Conservation (phyloP, 495 filamentous ascomycete species). For the Peziza echinospora region DNA sequence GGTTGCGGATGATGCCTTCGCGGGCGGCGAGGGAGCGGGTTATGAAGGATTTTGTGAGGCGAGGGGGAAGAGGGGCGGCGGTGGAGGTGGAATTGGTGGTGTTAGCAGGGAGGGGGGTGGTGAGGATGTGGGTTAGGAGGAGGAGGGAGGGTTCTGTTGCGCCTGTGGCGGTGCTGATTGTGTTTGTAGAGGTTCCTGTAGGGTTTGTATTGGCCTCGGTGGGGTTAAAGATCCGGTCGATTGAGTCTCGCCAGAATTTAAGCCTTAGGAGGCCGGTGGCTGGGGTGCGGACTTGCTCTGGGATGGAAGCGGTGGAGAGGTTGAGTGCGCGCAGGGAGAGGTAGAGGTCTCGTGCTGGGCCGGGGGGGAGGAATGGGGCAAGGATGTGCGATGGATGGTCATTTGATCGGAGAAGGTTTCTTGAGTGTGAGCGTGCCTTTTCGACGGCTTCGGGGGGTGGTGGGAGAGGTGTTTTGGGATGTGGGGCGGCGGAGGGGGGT, state of each 20-base stretch:
- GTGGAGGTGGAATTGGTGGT: too few species aligned
- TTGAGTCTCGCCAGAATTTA: conserved; percentile 79
- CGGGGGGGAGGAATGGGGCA: conserved; percentile 53
- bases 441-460: background rate
- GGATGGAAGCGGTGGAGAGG: conserved; percentile 66
- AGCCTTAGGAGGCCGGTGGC: conserved; percentile 69
- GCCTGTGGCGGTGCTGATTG: too few species aligned
- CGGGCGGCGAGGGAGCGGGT: conserved; percentile 39
- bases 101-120: too few species aligned
- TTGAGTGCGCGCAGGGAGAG: conserved; percentile 84
- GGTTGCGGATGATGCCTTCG: conserved; percentile 73
- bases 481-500: background rate
- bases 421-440: background rate
- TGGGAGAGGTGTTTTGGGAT: background rate
- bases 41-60: too few species aligned
- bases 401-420: conserved; percentile 34
- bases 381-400: conserved; percentile 79
- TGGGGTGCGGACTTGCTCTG: conserved; percentile 63
- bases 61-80: too few species aligned
- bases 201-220: too few species aligned
- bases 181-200: too few species aligned
- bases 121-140: too few species aligned
- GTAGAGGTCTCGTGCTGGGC: conserved; percentile 53
- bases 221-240: too few species aligned
- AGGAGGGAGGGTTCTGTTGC: too few species aligned